Evolutionary conservation across 495 filamentous ascomycete genomes (phyloP).

Genomic region (Xylaria bambusicola): DNA sequence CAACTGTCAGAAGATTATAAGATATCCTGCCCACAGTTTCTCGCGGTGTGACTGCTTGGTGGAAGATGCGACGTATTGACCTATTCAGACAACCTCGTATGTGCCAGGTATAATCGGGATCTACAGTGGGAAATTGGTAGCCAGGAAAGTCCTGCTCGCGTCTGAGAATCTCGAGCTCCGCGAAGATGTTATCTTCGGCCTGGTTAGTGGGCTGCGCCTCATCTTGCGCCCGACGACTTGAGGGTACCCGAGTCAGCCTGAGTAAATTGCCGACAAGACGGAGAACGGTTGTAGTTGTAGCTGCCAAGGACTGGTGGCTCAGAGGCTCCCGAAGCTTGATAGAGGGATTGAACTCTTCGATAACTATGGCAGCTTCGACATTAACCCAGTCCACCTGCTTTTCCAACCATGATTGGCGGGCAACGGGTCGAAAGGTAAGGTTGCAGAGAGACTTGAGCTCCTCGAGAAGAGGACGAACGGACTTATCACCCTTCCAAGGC

Average conservation of each 20-base stretch:
- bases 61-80: constrained; percentile 37
- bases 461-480: constrained; percentile 8
- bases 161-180: constrained; percentile 19
- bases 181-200: not conserved
- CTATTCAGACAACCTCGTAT: constrained; percentile 35
- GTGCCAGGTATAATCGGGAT: constrained; percentile 15
- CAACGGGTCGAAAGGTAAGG: constrained; percentile 17
- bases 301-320: constrained; percentile 21
- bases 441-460: constrained; percentile 22
- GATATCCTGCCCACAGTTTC: constrained; percentile 60
- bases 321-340: constrained; percentile 29
- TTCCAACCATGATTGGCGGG: constrained; percentile 21
- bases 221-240: not conserved
- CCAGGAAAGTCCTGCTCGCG: constrained; percentile 34
- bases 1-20: constrained; percentile 63
- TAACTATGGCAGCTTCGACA: constrained; percentile 24
- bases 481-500: not conserved
- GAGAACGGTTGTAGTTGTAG: constrained; percentile 26
- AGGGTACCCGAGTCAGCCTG: not conserved
- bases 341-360: constrained; percentile 22
- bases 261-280: constrained; percentile 34
- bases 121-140: constrained; percentile 30
- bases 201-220: not conserved
- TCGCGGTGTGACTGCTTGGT: constrained; percentile 21
- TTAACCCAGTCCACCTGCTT: constrained; percentile 28